Percentiles rank a stretch among this genome's conserved stretches.
phyloP scores from a whole-genome alignment of 352 stramenopile species.

The Globisporangium cederbergense region DNA sequence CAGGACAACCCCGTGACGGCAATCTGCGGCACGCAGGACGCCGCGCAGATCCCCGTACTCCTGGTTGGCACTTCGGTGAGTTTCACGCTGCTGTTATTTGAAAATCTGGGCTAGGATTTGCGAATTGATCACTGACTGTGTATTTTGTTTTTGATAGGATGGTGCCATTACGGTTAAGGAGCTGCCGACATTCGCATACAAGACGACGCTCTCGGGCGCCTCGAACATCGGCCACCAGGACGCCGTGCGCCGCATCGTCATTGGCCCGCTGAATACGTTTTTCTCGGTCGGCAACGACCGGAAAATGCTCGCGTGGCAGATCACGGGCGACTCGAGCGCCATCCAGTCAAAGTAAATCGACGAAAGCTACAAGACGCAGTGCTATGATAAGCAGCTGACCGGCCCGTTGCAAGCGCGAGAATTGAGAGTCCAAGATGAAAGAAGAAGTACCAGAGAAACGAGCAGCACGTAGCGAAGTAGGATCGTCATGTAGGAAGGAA shows the following conservation, averaged over 20 bases:
- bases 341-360: conserved; percentile 56
- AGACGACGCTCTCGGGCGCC: conserved; percentile 56
- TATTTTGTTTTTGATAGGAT: conserved; percentile 36
- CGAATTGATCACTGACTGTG: conserved; percentile 5
- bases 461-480: neutral
- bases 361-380: neutral
- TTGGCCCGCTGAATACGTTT: conserved; percentile 75
- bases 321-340: conserved; percentile 66
- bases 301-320: conserved; percentile 85
- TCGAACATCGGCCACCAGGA: conserved; percentile 74
- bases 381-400: too few species aligned
- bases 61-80: conserved; percentile 71
- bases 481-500: neutral
- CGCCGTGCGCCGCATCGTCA: conserved; percentile 71
- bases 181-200: conserved; percentile 82
- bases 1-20: conserved; percentile 73
- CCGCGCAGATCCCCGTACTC: conserved; percentile 60
- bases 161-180: conserved; percentile 82
- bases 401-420: neutral
- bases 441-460: neutral
- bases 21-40: conserved; percentile 71
- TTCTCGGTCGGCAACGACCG: conserved; percentile 77
- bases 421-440: neutral
- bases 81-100: conserved; percentile 7
- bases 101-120: neutral